Percentiles rank a stretch among this genome's conserved stretches.
Evolutionary conservation across 768 basidiomycete genomes (phyloP).

Genomic region (Phallus indusiatus): DNA sequence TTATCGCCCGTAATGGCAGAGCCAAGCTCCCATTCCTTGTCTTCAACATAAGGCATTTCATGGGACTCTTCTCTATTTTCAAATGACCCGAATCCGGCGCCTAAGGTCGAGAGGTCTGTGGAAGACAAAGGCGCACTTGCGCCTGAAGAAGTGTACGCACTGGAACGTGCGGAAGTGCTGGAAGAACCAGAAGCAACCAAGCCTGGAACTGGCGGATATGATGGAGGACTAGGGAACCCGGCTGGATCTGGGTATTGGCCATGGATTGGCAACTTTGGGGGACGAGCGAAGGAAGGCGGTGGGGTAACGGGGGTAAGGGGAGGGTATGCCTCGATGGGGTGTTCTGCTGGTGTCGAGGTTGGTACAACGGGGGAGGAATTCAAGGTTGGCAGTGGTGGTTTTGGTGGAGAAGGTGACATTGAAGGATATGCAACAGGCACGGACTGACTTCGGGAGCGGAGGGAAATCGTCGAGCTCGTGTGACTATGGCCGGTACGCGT

Average conservation of each 20-base stretch:
- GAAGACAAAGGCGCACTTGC: conserved; percentile 32
- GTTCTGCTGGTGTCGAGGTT: not conserved
- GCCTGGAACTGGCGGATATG: conserved; percentile 34
- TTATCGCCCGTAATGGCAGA: conserved; percentile 60
- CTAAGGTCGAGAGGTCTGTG: conserved; percentile 28
- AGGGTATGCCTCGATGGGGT: not conserved
- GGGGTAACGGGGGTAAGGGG: conserved; percentile 3
- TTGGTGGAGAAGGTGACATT: not conserved
- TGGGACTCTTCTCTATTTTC: conserved; percentile 48
- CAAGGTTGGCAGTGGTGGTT: not conserved
- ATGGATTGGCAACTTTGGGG: conserved; percentile 36
- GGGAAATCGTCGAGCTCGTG: conserved; percentile 2
- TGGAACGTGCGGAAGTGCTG: conserved; percentile 62
- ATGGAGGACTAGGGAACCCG: conserved; percentile 43
- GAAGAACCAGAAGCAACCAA: conserved; percentile 45
- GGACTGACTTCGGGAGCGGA: conserved; percentile 5
- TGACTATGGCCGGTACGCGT: not conserved
- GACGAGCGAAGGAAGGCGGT: conserved; percentile 31
- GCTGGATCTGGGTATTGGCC: conserved; percentile 65
- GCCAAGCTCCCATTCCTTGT: conserved; percentile 39
- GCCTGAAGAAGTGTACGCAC: conserved; percentile 67
- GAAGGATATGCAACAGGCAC: not conserved
- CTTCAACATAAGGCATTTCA: not conserved
- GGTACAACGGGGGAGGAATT: not conserved
- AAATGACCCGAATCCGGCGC: conserved; percentile 48